phyloP scores from a whole-genome alignment of 768 basidiomycete species.

The Naganishia vaughanmartiniae region DNA sequence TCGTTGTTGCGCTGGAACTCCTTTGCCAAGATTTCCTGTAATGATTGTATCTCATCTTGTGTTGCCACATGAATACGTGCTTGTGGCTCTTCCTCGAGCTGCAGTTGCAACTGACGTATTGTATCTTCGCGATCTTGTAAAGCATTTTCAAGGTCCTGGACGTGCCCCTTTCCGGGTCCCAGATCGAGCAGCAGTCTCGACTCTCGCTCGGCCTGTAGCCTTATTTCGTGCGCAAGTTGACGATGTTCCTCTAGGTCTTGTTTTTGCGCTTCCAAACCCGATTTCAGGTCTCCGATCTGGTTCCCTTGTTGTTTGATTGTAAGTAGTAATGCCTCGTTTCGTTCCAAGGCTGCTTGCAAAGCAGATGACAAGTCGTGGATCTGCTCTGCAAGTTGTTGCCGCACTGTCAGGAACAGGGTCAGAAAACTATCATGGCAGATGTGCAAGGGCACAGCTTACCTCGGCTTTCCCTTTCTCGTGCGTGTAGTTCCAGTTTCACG shows the following conservation, averaged over 20 bases:
- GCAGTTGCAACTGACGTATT: neutral
- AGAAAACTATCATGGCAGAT: neutral
- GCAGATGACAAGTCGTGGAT: neutral
- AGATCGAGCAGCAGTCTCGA: neutral
- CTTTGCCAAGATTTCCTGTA: neutral
- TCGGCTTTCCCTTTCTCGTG: conserved; percentile 13
- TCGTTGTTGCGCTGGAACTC: conserved; percentile 4
- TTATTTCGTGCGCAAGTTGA: neutral
- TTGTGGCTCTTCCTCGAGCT: neutral
- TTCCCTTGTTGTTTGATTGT: neutral
- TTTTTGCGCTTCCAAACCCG: neutral
- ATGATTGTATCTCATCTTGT: neutral
- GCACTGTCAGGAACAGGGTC: neutral
- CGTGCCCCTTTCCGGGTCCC: neutral
- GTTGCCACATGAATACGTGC: neutral
- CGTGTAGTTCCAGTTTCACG: conserved; percentile 17
- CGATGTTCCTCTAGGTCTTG: neutral
- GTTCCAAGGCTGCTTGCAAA: neutral
- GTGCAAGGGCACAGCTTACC: neutral
- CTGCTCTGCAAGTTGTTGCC: neutral
- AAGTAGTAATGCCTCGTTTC: no score
- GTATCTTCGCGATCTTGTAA: neutral
- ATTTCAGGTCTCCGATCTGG: neutral
- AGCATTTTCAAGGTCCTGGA: neutral
- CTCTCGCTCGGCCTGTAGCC: neutral